phyloP scores from a whole-genome alignment of 106 monocot species.

The Amphibolis antarctica region DNA sequence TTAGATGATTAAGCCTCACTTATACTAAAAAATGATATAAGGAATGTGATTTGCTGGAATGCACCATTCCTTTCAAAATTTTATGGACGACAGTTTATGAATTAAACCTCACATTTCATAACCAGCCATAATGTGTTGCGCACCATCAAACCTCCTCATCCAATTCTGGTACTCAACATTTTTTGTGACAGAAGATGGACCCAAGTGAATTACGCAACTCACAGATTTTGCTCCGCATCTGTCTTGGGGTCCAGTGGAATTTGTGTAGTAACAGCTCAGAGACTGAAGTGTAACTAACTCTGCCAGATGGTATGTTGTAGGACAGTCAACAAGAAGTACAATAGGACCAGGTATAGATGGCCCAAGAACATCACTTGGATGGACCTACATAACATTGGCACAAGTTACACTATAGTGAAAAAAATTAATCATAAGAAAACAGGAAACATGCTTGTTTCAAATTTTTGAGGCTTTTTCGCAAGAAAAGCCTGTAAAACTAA shows the following conservation, averaged over 20 bases:
- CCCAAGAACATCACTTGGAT: conserved; percentile 88
- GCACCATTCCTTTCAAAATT: too few relatives aligned
- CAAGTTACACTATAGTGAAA: neutral
- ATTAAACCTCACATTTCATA: conserved; percentile 87
- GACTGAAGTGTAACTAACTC: conserved; percentile 49
- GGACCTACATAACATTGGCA: conserved; percentile 34
- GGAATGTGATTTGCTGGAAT: too few relatives aligned
- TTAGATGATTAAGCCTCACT: too few relatives aligned
- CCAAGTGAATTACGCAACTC: conserved; percentile 87
- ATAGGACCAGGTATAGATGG: conserved; percentile 80
- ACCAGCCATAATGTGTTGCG: conserved; percentile 96
- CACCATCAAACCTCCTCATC: conserved; percentile 74
- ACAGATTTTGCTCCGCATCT: conserved; percentile 41
- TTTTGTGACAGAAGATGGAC: conserved; percentile 77
- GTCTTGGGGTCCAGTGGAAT: conserved; percentile 19
- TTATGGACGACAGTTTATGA: neutral
- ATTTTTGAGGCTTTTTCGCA: neutral
- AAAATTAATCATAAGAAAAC: neutral
- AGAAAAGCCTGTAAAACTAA: neutral
- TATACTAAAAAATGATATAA: too few relatives aligned
- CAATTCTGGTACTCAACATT: conserved; percentile 59
- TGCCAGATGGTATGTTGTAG: conserved; percentile 48
- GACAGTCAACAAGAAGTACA: conserved; percentile 88
- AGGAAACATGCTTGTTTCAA: neutral
- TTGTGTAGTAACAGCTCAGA: conserved; percentile 48